A percentile compares a stretch with the other conserved stretches of the same genome.
phyloP scores from a whole-genome alignment of 768 basidiomycete genomes.

The Termitomyces sp. region DNA sequence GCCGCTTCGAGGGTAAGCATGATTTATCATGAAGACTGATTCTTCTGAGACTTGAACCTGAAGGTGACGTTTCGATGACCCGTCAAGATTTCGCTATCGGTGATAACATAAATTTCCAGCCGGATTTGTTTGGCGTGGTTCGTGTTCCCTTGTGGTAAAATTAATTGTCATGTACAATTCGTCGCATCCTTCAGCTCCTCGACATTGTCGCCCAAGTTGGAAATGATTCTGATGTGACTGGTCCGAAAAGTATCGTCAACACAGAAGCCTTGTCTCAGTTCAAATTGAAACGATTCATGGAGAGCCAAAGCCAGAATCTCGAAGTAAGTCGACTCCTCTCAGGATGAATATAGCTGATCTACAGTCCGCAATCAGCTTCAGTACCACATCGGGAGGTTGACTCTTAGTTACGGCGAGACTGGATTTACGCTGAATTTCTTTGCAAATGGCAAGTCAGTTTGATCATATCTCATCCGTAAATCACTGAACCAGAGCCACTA shows the following conservation, averaged over 20 bases:
- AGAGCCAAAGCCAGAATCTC: constrained; percentile 5
- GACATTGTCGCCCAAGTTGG: constrained; percentile 7
- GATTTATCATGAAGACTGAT: background rate
- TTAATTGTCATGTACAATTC: background rate
- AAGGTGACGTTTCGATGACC: constrained; percentile 14
- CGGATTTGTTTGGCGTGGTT: constrained; percentile 4
- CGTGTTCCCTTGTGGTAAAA: background rate
- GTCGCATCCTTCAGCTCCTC: background rate
- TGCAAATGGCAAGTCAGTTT: constrained; percentile 7
- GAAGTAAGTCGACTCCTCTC: background rate
- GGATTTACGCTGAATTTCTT: constrained; percentile 13
- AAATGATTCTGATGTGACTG: constrained; percentile 11
- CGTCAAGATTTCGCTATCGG: constrained; percentile 11
- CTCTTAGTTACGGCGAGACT: constrained; percentile 12
- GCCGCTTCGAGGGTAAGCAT: constrained; percentile 10
- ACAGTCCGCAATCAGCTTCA: constrained; percentile 3
- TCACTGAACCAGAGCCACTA: background rate
- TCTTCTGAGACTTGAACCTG: too few relatives aligned
- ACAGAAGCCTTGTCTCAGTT: constrained; percentile 4
- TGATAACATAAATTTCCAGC: constrained; percentile 10
- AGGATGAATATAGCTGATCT: too few relatives aligned
- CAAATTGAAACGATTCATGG: constrained; percentile 9
- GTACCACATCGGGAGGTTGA: constrained; percentile 11
- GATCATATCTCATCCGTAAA: background rate
- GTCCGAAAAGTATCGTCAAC: constrained; percentile 11